Base-by-base conservation (phyloP, 2,329 filamentous ascomycete genomes). In the Penicillium sclerotigenum region DNA sequence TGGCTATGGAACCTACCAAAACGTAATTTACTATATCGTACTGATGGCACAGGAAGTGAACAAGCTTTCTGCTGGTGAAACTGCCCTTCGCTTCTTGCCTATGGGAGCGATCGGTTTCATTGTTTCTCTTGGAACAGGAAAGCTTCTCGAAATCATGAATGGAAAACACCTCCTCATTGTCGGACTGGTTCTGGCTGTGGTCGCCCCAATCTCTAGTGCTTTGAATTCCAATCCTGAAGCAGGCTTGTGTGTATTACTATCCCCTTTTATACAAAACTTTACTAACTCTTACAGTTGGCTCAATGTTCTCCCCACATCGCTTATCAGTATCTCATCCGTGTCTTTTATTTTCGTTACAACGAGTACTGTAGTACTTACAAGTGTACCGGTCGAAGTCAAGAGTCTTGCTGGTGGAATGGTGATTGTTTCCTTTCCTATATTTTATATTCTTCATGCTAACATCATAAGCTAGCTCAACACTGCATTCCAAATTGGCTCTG, bases 1-100 rank as follows among this genome's bases (percentile, higher is more conserved):
- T 47, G 71, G 71, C 54, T 77, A 77, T 55, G 75, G 75, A 14
- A 74, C 72, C 29, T 77, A 77, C 54, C 74, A 77, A 55, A 75
- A 73, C 1, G 67, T 75, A 3, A 71, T 77, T 46, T 77, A 76
- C 61, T 77, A 77, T 51, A 73, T 71, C n/a, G 74, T 75, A 3
- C 61, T 77, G 6, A 73, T 75, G 31, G 71, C 75, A 0, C 75
- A 77, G 50, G 67, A 77, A 59, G 65, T 77, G 16, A 70, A 76
- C 49, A 56, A 71, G 13, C 67, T 77, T 10, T 73, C 69, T 11
- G 72, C 75, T 1, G 72, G 73, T 1, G 62, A 72, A 33, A 77
- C 74, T 0, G 75, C 75, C 0, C 61, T 77, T 5, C 68, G 75
- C 5, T 75, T 77, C 59, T 59, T 77, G 9, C 75, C 75, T 2